Base-by-base conservation (phyloP, 164 flowering plant species). In the Hamamelis virginiana region DNA sequence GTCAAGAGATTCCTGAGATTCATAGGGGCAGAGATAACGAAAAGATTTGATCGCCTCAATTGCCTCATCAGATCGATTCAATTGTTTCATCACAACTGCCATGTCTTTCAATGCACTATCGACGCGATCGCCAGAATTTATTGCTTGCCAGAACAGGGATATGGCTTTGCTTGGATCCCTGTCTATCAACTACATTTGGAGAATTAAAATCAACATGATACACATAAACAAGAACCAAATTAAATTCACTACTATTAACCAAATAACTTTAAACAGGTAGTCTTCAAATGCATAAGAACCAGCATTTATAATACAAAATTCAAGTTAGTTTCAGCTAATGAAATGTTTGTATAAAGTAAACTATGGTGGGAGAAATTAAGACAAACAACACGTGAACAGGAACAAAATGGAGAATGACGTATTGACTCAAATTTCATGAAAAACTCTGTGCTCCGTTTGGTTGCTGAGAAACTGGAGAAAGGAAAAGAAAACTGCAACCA, bases 31-130 rank as follows among this genome's bases (percentile, higher is more conserved):
- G 33, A 90, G 85, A 76, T 84, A 80, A 33, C 96, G 97, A 45
- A 94, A 94, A 12, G 98, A 94, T 58, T 82, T 91, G 64, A 94
- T 86, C 0, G 98, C 98, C 69, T 94, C 94, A n/a, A 94, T 81
- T 0, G 92, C 98, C 77, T 94, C 98, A 47, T 91, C 96, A 10
- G 91, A 69, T 25, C 97, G 89, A 66, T 90, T 60, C 82, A 94
- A 56, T 61, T 94, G 97, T 64, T 94, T 91, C 98, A 94, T 91
- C 58, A 90, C 94, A 14, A 87, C 73, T 13, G 94, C 96, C 98
- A 94, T 91, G 82, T 94, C 98, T 72, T 91, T 91, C 75, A 94
- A 63, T 19, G 98, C 94, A 72, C 98, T 94, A 55, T 91, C 97
- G 28, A 91, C 89, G 62, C 96, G 75, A 75, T 94, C 98, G 23